These are phyloP conservation scores for Saturnispora hagleri DNA, from an alignment of 805 yeast genomes.

Conservation along the genomic window DNA sequence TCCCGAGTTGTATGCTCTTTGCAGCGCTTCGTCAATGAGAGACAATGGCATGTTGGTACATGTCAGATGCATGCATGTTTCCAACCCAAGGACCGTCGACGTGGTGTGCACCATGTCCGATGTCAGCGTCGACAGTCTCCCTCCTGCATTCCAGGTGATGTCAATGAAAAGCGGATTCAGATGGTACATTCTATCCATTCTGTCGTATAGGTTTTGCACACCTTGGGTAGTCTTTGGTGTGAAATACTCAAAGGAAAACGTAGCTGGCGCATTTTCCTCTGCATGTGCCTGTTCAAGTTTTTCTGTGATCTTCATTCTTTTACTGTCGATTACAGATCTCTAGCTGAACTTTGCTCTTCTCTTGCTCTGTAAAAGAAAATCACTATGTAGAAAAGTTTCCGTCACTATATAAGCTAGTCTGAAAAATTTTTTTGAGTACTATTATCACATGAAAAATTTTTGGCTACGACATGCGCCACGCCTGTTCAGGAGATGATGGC, in stretches of 20 bases:
- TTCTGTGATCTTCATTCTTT: conserved; percentile 37
- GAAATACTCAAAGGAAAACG: conserved; percentile 93
- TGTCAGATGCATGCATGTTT: conserved; percentile 96
- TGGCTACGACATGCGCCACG: background rate
- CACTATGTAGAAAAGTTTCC: background rate
- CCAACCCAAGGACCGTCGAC: conserved; percentile 82
- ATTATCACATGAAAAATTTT: background rate
- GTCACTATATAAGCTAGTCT: background rate
- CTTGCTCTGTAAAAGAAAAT: background rate
- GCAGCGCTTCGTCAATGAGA: conserved; percentile 75
- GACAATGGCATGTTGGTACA: conserved; percentile 88
- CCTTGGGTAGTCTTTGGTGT: conserved; percentile 98
- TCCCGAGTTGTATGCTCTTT: conserved; percentile 80
- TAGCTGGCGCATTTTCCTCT: conserved; percentile 35
- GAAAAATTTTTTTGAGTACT: background rate
- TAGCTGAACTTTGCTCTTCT: background rate
- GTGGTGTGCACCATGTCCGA: conserved; percentile 89
- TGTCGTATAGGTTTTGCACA: conserved; percentile 87
- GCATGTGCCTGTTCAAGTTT: conserved; percentile 34
- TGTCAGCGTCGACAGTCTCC: conserved; percentile 71
- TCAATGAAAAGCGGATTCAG: conserved; percentile 87
- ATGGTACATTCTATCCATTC: conserved; percentile 96
- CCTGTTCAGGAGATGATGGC: background rate
- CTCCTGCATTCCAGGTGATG: conserved; percentile 99
- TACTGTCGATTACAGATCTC: background rate